Base-by-base conservation (phyloP, 352 stramenopile species). In the Pythium oligandrum region DNA sequence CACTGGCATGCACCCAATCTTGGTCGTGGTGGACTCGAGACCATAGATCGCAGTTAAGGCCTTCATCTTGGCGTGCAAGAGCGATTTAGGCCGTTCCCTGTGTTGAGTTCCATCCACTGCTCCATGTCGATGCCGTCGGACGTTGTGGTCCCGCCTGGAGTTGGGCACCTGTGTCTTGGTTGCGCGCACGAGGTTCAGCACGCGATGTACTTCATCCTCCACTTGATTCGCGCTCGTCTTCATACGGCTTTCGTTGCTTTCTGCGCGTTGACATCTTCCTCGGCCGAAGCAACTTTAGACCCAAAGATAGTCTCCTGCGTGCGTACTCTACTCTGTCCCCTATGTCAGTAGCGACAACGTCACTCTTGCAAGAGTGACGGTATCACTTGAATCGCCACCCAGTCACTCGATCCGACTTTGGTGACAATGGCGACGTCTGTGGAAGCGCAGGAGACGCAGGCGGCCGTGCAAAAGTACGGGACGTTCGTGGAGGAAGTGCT, bases 401-500 rank as follows among this genome's bases (percentile, higher is more conserved):
- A 26, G 17, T 26, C 17, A 26, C 17, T 26, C 17, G 17, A 26
- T 26, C 17, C 17, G 17, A 26, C 17, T 26, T 26, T 26, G 17
- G 17, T 26, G 17, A 26, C 17, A 26, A 26, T 26, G 17, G 17
- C 17, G 17, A 26, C 50, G 6, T 17, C 53, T 7, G n/a, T 44
- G 54, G 34, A 11, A 3, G 49, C n/a, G 37, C 43, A 64, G 26
- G 61, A 64, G 43, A 44, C 63, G 39, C 44, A 45, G 40, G 56
- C 43, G 40, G 64, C 64, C 44, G 63, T 89, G 55, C 73, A 83
- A 50, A 70, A 73, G 59, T 90, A 88, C 68, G 71, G 61, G 48
- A 55, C 66, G 31, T 87, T 90, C 47, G 73, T 88, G 44, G 75
- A 90, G 63, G 67, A 86, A 11, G 64, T 86, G 51, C 70, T 90